Evolutionary conservation across 768 basidiomycete genomes (phyloP), one percentile per base, ranked within the genome.

Genomic region (Hortiboletus campestris): DNA sequence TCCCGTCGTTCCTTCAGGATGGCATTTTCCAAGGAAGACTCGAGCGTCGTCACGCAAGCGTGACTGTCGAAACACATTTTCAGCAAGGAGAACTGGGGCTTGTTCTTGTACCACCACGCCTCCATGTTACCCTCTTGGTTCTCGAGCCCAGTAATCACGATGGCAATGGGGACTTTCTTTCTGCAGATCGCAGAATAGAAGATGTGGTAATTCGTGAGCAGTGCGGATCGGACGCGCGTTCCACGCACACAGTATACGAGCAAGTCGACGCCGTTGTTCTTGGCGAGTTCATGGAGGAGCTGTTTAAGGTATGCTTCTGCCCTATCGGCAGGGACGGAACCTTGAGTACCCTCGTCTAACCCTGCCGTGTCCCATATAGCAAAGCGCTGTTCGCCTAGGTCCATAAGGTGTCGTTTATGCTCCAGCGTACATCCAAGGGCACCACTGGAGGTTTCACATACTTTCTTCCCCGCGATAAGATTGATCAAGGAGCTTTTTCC

Each of bases 401-500:
- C 49, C 25, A 69, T 22, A 8, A 42, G n/a, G 55, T 76, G 66
- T 4, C 51, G 56, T 9, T 44, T 58, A 43, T 57, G 67, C 16
- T 66, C 49, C 9, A 77, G 71, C 2, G 78, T 78, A 50, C 72
- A 75, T 3, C 76, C 75, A 0, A 58, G 46, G 1, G 72, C 69
- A 4, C 64, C 59, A 41, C 67, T 72, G 6, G 75, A 76, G 14
- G 67, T 66, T 12, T 49, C 46, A 1, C 72, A 73, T 12, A 64
- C 46, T 14, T 60, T 60, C 7, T 38, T 7, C 11, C 67, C 69
- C 3, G 63, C 66, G 19, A 80, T 55, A 64, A 80, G 67, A 55
- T 78, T 80, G 54, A 80, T 64, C n/a, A 79, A 56, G 13, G 75
- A 76, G 55, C 78, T 80, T 57, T 80, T 79, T 17, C 74, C 73